Evolutionary conservation across 2,329 filamentous ascomycete species (phyloP).

Genomic region (Tolypocladium sp.): DNA sequence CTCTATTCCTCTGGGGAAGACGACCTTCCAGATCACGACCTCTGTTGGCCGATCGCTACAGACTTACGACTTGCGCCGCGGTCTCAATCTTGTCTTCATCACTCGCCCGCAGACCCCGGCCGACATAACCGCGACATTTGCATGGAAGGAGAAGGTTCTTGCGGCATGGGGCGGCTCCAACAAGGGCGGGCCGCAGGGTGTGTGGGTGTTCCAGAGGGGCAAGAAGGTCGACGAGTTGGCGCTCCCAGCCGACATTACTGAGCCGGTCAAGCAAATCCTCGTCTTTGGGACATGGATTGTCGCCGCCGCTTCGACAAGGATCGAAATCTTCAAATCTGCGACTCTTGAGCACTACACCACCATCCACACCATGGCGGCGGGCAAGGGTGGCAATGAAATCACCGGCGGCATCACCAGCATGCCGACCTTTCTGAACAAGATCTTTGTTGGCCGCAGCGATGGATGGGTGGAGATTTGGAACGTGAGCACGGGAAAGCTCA

Average conservation of each 20-base stretch:
- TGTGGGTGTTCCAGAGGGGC: constrained; percentile 90
- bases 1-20: constrained; percentile 79
- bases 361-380: constrained; percentile 50
- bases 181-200: constrained; percentile 47
- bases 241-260: constrained; percentile 52
- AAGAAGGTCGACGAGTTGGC: constrained; percentile 72
- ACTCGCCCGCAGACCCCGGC: constrained; percentile 82
- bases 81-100: constrained; percentile 87
- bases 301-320: constrained; percentile 61
- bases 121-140: constrained; percentile 74
- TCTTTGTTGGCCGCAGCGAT: constrained; percentile 80
- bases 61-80: constrained; percentile 87
- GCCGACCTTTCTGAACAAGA: constrained; percentile 93
- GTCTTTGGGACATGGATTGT: constrained; percentile 90
- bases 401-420: constrained; percentile 76
- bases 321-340: constrained; percentile 83
- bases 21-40: constrained; percentile 94
- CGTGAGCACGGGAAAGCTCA: constrained; percentile 78
- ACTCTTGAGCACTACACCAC: constrained; percentile 88
- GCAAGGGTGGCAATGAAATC: constrained; percentile 55
- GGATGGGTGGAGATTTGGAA: constrained; percentile 97
- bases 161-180: constrained; percentile 74
- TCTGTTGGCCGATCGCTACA: constrained; percentile 85
- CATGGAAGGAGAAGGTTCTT: constrained; percentile 80
- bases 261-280: constrained; percentile 68